Base-by-base conservation (phyloP, 2,329 filamentous ascomycete species). In the Aspergillus ochraceoroseus region DNA sequence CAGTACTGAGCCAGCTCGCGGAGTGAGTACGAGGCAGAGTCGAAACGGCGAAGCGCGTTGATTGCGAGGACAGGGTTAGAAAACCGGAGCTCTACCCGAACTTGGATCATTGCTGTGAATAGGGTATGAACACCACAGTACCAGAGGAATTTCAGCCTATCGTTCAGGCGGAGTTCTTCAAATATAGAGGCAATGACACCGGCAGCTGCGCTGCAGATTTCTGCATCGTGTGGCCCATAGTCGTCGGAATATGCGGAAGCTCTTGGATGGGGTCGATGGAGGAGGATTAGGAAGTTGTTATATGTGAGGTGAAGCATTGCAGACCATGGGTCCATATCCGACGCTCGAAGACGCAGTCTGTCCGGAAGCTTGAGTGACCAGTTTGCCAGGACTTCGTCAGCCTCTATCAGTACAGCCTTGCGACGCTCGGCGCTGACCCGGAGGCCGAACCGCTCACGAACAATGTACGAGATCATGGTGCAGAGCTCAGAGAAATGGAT, bases 401-500 rank as follows among this genome's bases (percentile, higher is more conserved):
- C 66, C 46, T 67, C 62, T 32, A 60, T 58, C 14, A 69, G 57
- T 23, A 62, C 64, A 7, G 62, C 64, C 48, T 67, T 69, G 30
- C 65, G 63, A 28, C 64, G 59, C 50, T 60, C 63, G 46, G 54
- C 64, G 19, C 54, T 65, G 30, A 66, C 62, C 19, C 61, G 58
- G 13, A 68, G 48, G 5, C 66, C 66, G 40, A 69, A 69, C 18
- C 65, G 56, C 43, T 67, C 65, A 12, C 65, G 61, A 37, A 68
- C 58, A 15, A 68, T 62, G 41, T 65, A 67, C 4, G 64, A 72
- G 28, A 75, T 70, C 52, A 76, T 71, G 13, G 71, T 64, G 44
- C 73, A 76, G 0, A 76, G 62, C 25, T 67, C 67, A 2, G 71
- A 68, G 33, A 73, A 72, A 20, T 74, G 65, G 15, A 73, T 71